A percentile compares a stretch with the other conserved stretches of the same genome.
Conservation (phyloP, 306 rosid genomes). For the Inga leiocalycina region DNA sequence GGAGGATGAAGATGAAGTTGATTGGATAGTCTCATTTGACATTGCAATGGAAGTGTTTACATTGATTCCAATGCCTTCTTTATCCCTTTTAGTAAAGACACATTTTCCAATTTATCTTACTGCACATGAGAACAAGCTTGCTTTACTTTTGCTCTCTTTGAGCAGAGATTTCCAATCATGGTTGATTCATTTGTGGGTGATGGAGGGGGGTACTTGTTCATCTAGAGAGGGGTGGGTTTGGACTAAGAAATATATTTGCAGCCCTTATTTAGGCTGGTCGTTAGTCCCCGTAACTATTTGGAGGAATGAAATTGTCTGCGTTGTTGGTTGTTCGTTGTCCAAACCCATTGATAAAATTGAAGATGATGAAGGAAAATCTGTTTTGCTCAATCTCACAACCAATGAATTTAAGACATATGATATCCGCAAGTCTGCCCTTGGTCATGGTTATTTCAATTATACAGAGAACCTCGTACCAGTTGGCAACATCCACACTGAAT, state of each 20-base stretch:
- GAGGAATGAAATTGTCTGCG: not conserved
- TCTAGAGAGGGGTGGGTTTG: not conserved
- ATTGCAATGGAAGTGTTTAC: no score
- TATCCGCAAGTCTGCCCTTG: not conserved
- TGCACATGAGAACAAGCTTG: not conserved
- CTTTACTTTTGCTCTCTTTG: not conserved
- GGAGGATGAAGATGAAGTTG: not conserved
- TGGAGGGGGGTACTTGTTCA: not conserved
- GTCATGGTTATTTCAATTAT: no score
- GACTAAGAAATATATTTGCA: not conserved
- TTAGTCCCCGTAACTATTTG: no score
- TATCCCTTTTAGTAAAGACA: no score
- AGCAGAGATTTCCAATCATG: not conserved
- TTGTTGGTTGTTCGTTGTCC: not conserved
- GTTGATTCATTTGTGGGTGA: not conserved
- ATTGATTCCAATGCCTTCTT: not conserved
- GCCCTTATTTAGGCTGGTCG: no score
- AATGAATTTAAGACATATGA: not conserved
- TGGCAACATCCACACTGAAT: no score
- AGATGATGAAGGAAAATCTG: not conserved
- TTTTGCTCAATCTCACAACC: not conserved
- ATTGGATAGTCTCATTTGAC: not conserved
- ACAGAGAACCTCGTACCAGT: no score
- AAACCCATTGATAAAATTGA: not conserved
- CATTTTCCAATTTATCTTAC: not conserved